Evolutionary conservation across 2,329 filamentous ascomycete genomes (phyloP).

Genomic region (Diplodia scrobiculata): DNA sequence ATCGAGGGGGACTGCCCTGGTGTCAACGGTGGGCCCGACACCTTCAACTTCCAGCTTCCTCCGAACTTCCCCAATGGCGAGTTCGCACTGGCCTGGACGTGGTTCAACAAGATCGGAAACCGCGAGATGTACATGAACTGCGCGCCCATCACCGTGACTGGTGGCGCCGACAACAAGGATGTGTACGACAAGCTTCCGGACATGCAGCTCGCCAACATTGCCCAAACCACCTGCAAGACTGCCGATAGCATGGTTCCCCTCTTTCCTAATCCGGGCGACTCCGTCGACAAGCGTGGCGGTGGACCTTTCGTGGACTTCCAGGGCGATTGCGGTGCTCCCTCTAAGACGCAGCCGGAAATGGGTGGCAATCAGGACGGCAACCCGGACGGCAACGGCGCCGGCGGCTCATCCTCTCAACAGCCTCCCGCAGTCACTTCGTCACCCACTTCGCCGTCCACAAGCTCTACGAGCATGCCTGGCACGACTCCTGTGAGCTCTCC

Average conservation of each 20-base stretch:
- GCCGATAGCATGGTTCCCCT: slow-evolving; percentile 55
- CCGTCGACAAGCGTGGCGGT: slow-evolving; percentile 46
- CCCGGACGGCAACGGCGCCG: background rate
- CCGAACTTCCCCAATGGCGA: slow-evolving; percentile 71
- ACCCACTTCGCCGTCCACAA: background rate
- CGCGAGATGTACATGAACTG: slow-evolving; percentile 89
- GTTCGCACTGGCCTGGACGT: slow-evolving; percentile 82
- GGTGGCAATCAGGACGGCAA: background rate
- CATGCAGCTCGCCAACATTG: slow-evolving; percentile 70
- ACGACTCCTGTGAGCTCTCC: too few relatives aligned
- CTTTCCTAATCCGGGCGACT: slow-evolving; percentile 64
- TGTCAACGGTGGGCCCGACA: slow-evolving; percentile 63
- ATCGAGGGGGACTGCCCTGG: slow-evolving; percentile 80
- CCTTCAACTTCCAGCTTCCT: slow-evolving; percentile 73
- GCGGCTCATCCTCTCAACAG: background rate
- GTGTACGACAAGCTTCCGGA: slow-evolving; percentile 65
- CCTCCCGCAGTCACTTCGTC: background rate
- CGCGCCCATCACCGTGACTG: slow-evolving; percentile 67
- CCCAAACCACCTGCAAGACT: slow-evolving; percentile 54
- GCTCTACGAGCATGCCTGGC: background rate
- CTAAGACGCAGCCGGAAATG: background rate
- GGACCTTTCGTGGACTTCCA: slow-evolving; percentile 4
- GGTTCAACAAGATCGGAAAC: slow-evolving; percentile 69
- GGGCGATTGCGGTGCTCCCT: slow-evolving; percentile 7
- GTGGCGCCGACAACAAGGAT: slow-evolving; percentile 45